Evolutionary conservation across 176 grass and related monocot species (phyloP), one percentile per base, ranked within the genome.

Genomic region (Melocanna baccifera): DNA sequence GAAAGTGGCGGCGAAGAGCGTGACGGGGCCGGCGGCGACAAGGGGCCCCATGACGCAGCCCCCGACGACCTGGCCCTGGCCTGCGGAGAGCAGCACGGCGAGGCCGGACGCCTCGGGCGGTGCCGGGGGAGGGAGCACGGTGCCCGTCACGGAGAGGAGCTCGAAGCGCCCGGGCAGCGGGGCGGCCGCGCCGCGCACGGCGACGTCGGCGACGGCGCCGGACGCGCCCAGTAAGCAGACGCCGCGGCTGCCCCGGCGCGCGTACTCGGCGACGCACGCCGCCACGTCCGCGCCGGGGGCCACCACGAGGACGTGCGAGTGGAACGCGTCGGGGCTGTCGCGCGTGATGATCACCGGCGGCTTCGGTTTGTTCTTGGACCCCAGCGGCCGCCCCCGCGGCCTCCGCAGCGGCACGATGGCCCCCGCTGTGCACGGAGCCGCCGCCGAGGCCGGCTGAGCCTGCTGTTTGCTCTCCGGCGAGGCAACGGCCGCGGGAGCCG

Each of bases 351-450:
- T 84, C 80, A 92, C 81, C 43, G 91, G 91, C 64, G 91, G 91
- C 87, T 89, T 92, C 0, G 91, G 91, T 87, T 92, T 92, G 91
- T 92, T 92, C 87, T 92, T 92, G 34, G 87, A 89, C 14, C 91
- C 91, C 52, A 87, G 76, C 26, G 91, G 91, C 3, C 91, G 84
- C 0, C 91, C 91, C 1, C 91, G 80, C 37, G 91, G 91, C 75
- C 80, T 20, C 20, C 91, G 78, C 32, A 86, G 68, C 82, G 89
- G 86, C 71, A 84, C 89, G 82, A 91, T 77, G 69, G 82, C 69
- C 5, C 85, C 85, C 0, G 78, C 30, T 2, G 36, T 40, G 2
- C 2, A 42, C 52, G 19, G 39, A 42, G 19, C 30, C 7, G 28
- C 56, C 12, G 28, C 56, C 7, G 26, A 9, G 16, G 48, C 32